phyloP scores from a whole-genome alignment of 257 asterid genomes.

The Misopates orontium region DNA sequence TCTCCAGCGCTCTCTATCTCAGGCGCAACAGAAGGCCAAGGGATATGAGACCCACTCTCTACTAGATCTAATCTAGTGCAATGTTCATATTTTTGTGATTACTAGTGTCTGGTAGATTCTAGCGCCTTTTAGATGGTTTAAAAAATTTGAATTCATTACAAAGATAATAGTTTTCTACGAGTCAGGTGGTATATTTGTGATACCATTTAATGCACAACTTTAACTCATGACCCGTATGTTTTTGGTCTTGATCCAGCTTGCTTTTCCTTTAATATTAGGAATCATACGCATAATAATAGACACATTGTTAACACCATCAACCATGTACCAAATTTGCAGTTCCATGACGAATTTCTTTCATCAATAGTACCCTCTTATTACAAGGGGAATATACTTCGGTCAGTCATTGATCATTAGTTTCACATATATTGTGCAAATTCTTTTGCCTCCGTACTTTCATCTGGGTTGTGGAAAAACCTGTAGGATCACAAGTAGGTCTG shows the following conservation, averaged over 20 bases:
- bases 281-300: not conserved
- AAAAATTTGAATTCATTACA: not conserved
- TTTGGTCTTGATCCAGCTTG: not conserved
- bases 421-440: not conserved
- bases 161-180: slow-evolving; percentile 11
- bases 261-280: not conserved
- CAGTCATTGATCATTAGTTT: not conserved
- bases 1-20: slow-evolving; percentile 68
- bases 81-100: slow-evolving; percentile 5
- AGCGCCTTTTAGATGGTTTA: slow-evolving; percentile 5
- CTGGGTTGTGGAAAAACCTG: too few relatives aligned
- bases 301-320: not conserved
- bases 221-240: not conserved
- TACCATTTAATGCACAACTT: too few relatives aligned
- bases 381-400: too few relatives aligned
- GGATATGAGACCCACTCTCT: slow-evolving; percentile 71
- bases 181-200: not conserved
- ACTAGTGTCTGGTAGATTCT: slow-evolving; percentile 4
- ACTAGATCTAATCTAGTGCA: slow-evolving; percentile 57
- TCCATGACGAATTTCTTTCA: not conserved
- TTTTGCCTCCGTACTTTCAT: too few relatives aligned
- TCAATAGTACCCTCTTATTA: not conserved
- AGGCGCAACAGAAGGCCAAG: too few relatives aligned
- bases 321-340: not conserved
- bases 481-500: too few relatives aligned